phyloP scores from a whole-genome alignment of 768 basidiomycete genomes.

The Tubosaeta sp. region DNA sequence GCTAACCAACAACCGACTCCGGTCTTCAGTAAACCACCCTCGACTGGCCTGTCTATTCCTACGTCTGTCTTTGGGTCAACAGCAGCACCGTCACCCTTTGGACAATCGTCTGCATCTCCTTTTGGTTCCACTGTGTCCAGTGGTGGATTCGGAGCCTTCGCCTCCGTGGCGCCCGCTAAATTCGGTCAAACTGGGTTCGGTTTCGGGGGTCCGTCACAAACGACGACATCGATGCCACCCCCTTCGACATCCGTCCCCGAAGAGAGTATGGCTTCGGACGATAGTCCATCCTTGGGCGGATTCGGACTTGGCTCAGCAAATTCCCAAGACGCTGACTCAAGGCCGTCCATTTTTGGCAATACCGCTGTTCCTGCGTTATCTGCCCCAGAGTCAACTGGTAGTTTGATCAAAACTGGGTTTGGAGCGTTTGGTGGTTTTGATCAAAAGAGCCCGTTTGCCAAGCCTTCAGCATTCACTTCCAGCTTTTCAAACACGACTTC shows the following conservation, averaged over 20 bases:
- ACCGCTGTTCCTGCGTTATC: conserved; percentile 8
- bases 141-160: conserved; percentile 32
- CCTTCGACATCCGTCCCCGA: conserved; percentile 15
- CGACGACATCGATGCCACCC: neutral
- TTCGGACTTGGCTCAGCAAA: conserved; percentile 28
- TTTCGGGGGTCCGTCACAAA: conserved; percentile 13
- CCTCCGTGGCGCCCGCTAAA: conserved; percentile 27
- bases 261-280: conserved; percentile 33
- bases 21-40: conserved; percentile 20
- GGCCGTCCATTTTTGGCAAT: conserved; percentile 33
- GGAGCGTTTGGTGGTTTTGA: conserved; percentile 26
- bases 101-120: conserved; percentile 11
- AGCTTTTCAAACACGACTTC: neutral
- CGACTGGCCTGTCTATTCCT: conserved; percentile 10
- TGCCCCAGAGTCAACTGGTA: conserved; percentile 13
- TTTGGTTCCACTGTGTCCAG: conserved; percentile 21
- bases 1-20: conserved; percentile 5
- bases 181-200: conserved; percentile 31
- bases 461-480: conserved; percentile 19
- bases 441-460: conserved; percentile 26
- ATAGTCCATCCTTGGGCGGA: conserved; percentile 27
- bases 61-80: conserved; percentile 13
- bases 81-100: conserved; percentile 17
- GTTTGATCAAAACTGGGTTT: conserved; percentile 33
- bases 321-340: conserved; percentile 24